A percentile compares a stretch with the other conserved stretches of the same genome.
Conservation (phyloP, 495 filamentous ascomycete genomes). For the Letharia lupina region DNA sequence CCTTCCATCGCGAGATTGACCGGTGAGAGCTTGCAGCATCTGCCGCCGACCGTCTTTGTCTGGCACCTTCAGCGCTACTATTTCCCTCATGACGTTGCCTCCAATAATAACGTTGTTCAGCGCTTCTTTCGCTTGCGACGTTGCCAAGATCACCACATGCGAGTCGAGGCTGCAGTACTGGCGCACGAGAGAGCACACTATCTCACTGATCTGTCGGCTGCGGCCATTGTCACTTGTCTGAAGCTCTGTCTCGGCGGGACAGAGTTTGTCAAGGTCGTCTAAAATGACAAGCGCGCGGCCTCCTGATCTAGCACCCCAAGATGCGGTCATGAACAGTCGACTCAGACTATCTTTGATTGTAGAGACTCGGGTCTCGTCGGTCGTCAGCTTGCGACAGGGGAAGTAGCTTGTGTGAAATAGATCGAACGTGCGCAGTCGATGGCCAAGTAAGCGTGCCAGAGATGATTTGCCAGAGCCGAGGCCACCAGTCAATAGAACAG, state of each 20-base stretch:
- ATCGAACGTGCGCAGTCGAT: constrained; percentile 53
- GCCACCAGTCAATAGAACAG: constrained; percentile 79
- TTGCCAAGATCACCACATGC: constrained; percentile 79
- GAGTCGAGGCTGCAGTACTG: constrained; percentile 70
- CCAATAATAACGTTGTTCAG: constrained; percentile 72
- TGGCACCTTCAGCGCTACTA: constrained; percentile 76
- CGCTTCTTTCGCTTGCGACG: constrained; percentile 83
- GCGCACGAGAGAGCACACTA: constrained; percentile 70
- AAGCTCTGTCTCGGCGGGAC: constrained; percentile 84
- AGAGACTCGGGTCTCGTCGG: constrained; percentile 77
- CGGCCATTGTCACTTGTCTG: constrained; percentile 89
- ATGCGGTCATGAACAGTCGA: constrained; percentile 75
- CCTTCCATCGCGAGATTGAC: constrained; percentile 17
- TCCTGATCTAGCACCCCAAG: constrained; percentile 79
- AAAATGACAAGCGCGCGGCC: constrained; percentile 76
- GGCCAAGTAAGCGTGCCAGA: constrained; percentile 57
- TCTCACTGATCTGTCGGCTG: constrained; percentile 84
- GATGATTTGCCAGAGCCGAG: constrained; percentile 84
- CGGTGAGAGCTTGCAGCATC: constrained; percentile 62
- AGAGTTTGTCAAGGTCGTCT: constrained; percentile 87
- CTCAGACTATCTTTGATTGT: constrained; percentile 83
- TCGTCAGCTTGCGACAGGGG: constrained; percentile 72
- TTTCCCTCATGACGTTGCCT: constrained; percentile 72
- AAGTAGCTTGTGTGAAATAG: constrained; percentile 76
- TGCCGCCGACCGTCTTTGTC: constrained; percentile 82